Evolutionary conservation across 441 rosid species (phyloP).

Genomic region (Aquilaria agallochum): DNA sequence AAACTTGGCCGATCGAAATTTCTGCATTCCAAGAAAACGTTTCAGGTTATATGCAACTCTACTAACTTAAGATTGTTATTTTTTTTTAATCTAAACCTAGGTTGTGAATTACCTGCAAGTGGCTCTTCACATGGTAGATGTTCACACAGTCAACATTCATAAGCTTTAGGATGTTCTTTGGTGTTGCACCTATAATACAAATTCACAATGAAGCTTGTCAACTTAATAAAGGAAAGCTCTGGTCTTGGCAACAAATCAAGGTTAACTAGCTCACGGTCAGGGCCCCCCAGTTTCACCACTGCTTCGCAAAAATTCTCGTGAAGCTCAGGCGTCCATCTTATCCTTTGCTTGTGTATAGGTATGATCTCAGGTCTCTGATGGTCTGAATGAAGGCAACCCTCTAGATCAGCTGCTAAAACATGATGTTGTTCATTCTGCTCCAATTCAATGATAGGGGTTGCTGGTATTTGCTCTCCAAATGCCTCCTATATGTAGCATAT

Average conservation of each 20-base stretch:
- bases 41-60: neutral
- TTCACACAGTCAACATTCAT: slow-evolving; percentile 31
- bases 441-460: slow-evolving; percentile 5
- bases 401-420: neutral
- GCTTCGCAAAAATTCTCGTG: slow-evolving; percentile 38
- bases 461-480: slow-evolving; percentile 4
- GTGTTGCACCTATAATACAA: slow-evolving; percentile 29
- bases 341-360: slow-evolving; percentile 27
- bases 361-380: slow-evolving; percentile 14
- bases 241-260: neutral
- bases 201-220: neutral
- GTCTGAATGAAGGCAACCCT: neutral
- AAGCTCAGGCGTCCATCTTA: slow-evolving; percentile 40
- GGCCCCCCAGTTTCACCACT: slow-evolving; percentile 36
- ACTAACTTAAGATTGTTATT: neutral
- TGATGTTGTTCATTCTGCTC: slow-evolving; percentile 1
- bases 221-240: neutral
- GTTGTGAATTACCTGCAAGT: slow-evolving; percentile 29
- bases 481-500: slow-evolving; percentile 9
- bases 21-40: slow-evolving; percentile 20
- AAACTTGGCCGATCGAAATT: slow-evolving; percentile 26
- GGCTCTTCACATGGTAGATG: slow-evolving; percentile 41
- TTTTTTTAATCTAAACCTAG: neutral
- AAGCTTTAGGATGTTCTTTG: slow-evolving; percentile 26
- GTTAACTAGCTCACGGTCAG: slow-evolving; percentile 23